phyloP scores from a whole-genome alignment of 2,329 filamentous ascomycete genomes.

The Ploettnerulaceae sp. region DNA sequence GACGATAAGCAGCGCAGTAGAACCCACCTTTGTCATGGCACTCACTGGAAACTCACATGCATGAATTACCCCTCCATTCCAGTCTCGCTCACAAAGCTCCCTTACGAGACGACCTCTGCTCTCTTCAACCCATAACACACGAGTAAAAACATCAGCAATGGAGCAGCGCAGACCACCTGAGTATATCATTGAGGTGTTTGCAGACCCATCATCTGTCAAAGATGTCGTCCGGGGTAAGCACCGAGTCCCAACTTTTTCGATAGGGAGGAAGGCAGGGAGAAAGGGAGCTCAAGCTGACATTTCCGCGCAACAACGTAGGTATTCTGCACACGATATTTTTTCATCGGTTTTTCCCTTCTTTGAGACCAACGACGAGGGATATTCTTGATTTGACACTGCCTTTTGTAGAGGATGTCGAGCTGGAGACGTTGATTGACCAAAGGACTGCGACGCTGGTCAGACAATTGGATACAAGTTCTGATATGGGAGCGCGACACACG shows the following conservation, averaged over 20 bases:
- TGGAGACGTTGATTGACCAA: conserved; percentile 91
- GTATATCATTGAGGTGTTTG: conserved; percentile 90
- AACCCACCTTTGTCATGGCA: conserved; percentile 6
- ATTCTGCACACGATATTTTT: conserved; percentile 98
- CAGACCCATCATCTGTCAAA: conserved; percentile 82
- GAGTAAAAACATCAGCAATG: conserved; percentile 41
- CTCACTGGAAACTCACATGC: conserved; percentile 6
- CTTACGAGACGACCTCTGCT: neutral
- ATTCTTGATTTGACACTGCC: conserved; percentile 87
- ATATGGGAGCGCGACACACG: conserved; percentile 36
- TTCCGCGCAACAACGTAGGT: conserved; percentile 45
- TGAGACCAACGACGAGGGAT: conserved; percentile 78
- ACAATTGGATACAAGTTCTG: conserved; percentile 61
- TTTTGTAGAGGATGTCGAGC: conserved; percentile 81
- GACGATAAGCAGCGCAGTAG: conserved; percentile 9
- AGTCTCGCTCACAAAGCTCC: conserved; percentile 8
- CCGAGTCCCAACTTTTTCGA: neutral
- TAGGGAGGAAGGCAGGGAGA: neutral
- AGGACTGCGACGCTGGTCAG: conserved; percentile 74
- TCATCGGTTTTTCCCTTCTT: conserved; percentile 90
- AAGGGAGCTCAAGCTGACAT: conserved; percentile 5
- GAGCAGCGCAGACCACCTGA: conserved; percentile 68
- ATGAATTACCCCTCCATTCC: conserved; percentile 22
- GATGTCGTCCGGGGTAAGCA: conserved; percentile 83
- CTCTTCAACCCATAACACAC: neutral